phyloP scores from a whole-genome alignment of 2,329 filamentous ascomycete species.

The Aureobasidium sp. region DNA sequence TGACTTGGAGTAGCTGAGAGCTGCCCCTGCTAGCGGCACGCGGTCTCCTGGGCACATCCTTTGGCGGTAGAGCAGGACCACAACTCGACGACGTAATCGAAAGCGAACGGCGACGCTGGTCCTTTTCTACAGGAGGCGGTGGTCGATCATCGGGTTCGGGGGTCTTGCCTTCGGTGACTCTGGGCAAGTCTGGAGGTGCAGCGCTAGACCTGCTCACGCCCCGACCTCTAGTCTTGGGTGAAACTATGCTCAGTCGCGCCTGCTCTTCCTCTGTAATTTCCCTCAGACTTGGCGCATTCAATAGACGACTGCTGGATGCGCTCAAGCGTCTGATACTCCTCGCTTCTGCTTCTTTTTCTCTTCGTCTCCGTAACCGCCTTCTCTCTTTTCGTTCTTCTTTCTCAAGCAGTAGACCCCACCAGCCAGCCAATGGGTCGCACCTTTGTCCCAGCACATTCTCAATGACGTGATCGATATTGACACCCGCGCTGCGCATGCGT shows the following conservation, averaged over 20 bases:
- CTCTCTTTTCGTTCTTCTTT: constrained; percentile 86
- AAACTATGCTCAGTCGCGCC: constrained; percentile 32
- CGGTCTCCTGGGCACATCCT: constrained; percentile 66
- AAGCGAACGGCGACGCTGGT: constrained; percentile 55
- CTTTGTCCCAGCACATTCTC: constrained; percentile 86
- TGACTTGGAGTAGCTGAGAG: constrained; percentile 79
- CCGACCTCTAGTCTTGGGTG: constrained; percentile 65
- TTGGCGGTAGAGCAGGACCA: constrained; percentile 70
- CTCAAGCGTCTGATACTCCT: constrained; percentile 76
- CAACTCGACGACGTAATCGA: constrained; percentile 59
- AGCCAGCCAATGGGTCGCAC: constrained; percentile 84
- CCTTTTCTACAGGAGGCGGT: constrained; percentile 68
- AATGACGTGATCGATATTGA: constrained; percentile 89
- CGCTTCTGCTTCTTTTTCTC: constrained; percentile 73
- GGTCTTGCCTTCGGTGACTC: constrained; percentile 58
- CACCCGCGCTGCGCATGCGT: constrained; percentile 85
- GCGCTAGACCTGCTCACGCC: constrained; percentile 59
- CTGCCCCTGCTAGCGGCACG: constrained; percentile 33
- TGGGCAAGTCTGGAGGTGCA: constrained; percentile 65
- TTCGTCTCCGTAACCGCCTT: constrained; percentile 72
- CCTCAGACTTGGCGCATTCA: constrained; percentile 61
- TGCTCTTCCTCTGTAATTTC: constrained; percentile 70
- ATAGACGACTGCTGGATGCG: constrained; percentile 76
- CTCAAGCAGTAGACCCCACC: constrained; percentile 91
- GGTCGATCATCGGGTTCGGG: constrained; percentile 38